Percentiles rank a stretch among this genome's conserved stretches.
phyloP scores from a whole-genome alignment of 805 yeast species.

The Hanseniaspora lindneri region DNA sequence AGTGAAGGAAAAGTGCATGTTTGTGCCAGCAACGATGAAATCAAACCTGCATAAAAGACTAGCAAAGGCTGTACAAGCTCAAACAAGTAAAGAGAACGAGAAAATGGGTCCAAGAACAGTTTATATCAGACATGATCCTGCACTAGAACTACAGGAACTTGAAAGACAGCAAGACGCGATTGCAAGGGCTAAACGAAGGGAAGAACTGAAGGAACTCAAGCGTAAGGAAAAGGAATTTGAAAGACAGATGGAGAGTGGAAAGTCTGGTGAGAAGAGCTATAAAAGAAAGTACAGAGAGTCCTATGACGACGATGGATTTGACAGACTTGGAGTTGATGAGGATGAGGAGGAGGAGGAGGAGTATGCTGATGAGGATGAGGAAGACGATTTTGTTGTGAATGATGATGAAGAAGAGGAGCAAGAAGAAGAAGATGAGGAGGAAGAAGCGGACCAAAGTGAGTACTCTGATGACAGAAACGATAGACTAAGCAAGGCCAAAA shows the following conservation, averaged over 20 bases:
- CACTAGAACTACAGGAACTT: conserved; percentile 50
- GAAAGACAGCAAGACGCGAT: conserved; percentile 57
- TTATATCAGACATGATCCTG: conserved; percentile 49
- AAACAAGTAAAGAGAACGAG: conserved; percentile 24
- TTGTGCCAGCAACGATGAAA: conserved; percentile 82
- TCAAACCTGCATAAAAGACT: conserved; percentile 72
- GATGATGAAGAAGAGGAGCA: conserved; percentile 27
- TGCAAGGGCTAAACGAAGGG: conserved; percentile 55
- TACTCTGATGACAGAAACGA: conserved; percentile 32
- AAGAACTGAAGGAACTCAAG: conserved; percentile 39
- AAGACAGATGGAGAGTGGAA: conserved; percentile 34
- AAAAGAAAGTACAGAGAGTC: conserved; percentile 14
- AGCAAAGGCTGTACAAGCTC: conserved; percentile 50
- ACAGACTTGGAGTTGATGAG: conserved; percentile 16
- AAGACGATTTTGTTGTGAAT: conserved; percentile 24
- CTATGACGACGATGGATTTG: conserved; percentile 10
- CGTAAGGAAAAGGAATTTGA: conserved; percentile 47
- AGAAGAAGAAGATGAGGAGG: conserved; percentile 36
- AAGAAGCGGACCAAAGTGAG: conserved; percentile 43
- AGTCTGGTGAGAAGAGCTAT: conserved; percentile 23
- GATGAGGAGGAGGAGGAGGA: conserved; percentile 31
- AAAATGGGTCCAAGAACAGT: conserved; percentile 32
- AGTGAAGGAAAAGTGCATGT: conserved; percentile 52
- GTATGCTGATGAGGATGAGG: conserved; percentile 27
- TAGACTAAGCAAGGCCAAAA: conserved; percentile 26